A percentile compares a stretch with the other conserved stretches of the same genome.
Conservation (phyloP, 495 filamentous ascomycete species). For the Trichocladium antarcticum region DNA sequence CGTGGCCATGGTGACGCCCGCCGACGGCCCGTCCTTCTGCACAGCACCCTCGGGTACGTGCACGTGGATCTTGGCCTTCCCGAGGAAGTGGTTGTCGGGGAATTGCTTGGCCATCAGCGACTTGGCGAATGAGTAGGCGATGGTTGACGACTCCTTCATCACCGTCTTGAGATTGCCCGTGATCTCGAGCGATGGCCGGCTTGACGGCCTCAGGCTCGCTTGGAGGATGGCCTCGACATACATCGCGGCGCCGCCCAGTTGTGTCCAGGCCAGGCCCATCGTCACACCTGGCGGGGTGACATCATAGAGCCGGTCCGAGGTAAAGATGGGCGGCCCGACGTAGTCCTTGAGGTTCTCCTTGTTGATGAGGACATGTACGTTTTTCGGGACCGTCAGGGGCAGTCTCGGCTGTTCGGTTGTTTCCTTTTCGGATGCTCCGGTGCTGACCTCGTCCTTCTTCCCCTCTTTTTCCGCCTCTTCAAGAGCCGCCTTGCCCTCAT, state of each 20-base stretch:
- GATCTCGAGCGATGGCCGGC: conserved; percentile 67
- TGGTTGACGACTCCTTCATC: conserved; percentile 92
- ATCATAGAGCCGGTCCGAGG: conserved; percentile 90
- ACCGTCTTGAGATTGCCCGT: conserved; percentile 93
- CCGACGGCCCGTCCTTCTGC: conserved; percentile 90
- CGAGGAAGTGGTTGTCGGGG: conserved; percentile 86
- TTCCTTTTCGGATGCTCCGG: conserved; percentile 22
- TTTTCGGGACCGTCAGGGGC: conserved; percentile 74
- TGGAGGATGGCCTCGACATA: conserved; percentile 97
- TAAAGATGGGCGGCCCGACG: conserved; percentile 92
- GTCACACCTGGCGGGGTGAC: conserved; percentile 90
- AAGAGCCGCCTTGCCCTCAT: conserved; percentile 74
- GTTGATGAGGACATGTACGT: conserved; percentile 74
- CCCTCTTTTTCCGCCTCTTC: conserved; percentile 41
- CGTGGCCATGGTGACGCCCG: conserved; percentile 95
- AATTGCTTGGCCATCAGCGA: conserved; percentile 72
- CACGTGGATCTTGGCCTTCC: conserved; percentile 89
- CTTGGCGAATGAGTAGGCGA: conserved; percentile 95
- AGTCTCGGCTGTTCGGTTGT: conserved; percentile 58
- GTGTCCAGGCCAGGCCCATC: conserved; percentile 99
- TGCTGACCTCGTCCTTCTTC: conserved; percentile 10
- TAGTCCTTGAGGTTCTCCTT: conserved; percentile 94
- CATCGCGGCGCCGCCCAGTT: conserved; percentile 88
- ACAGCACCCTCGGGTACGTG: conserved; percentile 97
- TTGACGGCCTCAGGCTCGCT: conserved; percentile 55